phyloP scores from a whole-genome alignment of 495 filamentous ascomycete genomes.

The Tuber melanosporum region DNA sequence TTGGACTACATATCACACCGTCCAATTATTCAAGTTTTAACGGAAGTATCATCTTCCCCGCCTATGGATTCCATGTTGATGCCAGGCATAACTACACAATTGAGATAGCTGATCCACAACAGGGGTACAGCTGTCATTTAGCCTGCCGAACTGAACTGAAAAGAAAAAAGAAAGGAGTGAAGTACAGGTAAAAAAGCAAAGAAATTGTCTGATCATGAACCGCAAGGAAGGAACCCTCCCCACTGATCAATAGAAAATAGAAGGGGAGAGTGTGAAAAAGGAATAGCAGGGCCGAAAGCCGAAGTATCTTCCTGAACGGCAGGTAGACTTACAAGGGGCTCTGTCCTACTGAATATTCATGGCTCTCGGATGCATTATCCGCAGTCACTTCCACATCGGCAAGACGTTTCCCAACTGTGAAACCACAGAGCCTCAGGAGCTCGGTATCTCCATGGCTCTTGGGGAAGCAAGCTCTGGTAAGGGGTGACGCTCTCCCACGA shows the following conservation, averaged over 20 bases:
- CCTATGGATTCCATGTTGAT: slow-evolving; percentile 32
- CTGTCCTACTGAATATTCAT: slow-evolving; percentile 48
- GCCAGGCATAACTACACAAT: slow-evolving; percentile 57
- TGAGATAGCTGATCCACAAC: slow-evolving; percentile 55
- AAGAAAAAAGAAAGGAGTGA: slow-evolving; percentile 30
- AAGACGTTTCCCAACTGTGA: slow-evolving; percentile 36
- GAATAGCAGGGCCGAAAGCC: slow-evolving; percentile 11
- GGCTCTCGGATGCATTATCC: slow-evolving; percentile 48
- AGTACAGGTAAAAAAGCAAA: slow-evolving; percentile 29
- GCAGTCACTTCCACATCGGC: slow-evolving; percentile 46
- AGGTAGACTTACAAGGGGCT: slow-evolving; percentile 51
- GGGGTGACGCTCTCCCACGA: slow-evolving; percentile 10
- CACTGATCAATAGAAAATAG: slow-evolving; percentile 38
- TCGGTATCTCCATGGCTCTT: slow-evolving; percentile 34
- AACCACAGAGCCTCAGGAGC: slow-evolving; percentile 36
- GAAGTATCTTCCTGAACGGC: slow-evolving; percentile 13
- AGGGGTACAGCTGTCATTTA: slow-evolving; percentile 39
- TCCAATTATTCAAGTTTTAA: too few species aligned
- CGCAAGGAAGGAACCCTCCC: slow-evolving; percentile 43
- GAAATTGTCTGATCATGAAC: slow-evolving; percentile 37
- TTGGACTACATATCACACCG: too few species aligned
- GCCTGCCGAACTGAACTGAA: slow-evolving; percentile 26
- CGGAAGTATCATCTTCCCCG: slow-evolving; percentile 26
- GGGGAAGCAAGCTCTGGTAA: slow-evolving; percentile 26
- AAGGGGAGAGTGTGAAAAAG: slow-evolving; percentile 21